Conservation (phyloP, 2,329 filamentous ascomycete genomes). For the Monilinia vaccinii-corymbosi region DNA sequence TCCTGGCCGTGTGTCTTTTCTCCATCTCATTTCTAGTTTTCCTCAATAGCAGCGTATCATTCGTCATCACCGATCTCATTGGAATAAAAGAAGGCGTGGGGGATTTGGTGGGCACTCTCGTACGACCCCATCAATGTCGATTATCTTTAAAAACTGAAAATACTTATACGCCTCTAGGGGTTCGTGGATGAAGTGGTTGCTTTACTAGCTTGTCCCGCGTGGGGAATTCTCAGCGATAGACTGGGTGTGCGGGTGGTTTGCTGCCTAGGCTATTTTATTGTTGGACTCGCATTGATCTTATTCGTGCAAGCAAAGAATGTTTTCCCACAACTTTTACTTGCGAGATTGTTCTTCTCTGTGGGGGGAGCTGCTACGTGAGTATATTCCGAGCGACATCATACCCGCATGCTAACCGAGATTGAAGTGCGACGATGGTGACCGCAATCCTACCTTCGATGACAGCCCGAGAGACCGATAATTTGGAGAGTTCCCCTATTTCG, state of each 20-base stretch:
- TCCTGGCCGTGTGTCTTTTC: conserved; percentile 75
- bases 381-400: conserved; percentile 3
- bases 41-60: conserved; percentile 74
- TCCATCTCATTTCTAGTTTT: conserved; percentile 87
- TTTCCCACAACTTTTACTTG: conserved; percentile 80
- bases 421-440: conserved; percentile 85
- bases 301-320: conserved; percentile 82
- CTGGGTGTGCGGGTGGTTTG: conserved; percentile 65
- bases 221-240: conserved; percentile 71
- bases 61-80: conserved; percentile 76
- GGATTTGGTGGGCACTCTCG: conserved; percentile 70
- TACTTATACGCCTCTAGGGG: conserved; percentile 33
- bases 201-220: conserved; percentile 68
- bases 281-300: conserved; percentile 65
- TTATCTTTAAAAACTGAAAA: conserved; percentile 1
- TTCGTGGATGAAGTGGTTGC: conserved; percentile 80
- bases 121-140: conserved; percentile 3
- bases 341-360: conserved; percentile 77
- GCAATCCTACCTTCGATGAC: conserved; percentile 74
- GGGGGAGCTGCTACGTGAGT: conserved; percentile 79
- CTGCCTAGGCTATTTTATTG: conserved; percentile 71
- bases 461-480: conserved; percentile 29
- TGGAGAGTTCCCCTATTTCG: conserved; percentile 14
- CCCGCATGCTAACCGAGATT: conserved; percentile 10
- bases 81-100: conserved; percentile 65